phyloP scores from a whole-genome alignment of 768 basidiomycete species.

The Lyophyllum shimeji region DNA sequence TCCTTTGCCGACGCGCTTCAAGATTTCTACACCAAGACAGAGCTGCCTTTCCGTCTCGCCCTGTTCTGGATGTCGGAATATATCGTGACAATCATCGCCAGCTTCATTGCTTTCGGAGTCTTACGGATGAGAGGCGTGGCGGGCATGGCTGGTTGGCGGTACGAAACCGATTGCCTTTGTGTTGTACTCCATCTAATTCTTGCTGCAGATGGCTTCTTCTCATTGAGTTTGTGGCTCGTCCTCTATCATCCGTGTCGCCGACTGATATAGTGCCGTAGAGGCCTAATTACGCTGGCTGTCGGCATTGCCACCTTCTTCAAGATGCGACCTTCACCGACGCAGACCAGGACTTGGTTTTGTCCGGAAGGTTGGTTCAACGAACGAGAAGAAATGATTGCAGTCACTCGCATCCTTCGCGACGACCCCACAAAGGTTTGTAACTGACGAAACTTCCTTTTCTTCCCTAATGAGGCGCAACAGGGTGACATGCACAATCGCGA shows the following conservation, averaged over 20 bases:
- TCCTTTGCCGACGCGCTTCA: background rate
- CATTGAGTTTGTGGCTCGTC: constrained; percentile 36
- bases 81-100: constrained; percentile 43
- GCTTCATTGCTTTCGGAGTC: constrained; percentile 63
- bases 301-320: constrained; percentile 55
- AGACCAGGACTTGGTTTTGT: constrained; percentile 56
- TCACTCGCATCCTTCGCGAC: constrained; percentile 60
- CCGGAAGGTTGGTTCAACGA: constrained; percentile 66
- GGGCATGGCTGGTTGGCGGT: constrained; percentile 52
- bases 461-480: constrained; percentile 20
- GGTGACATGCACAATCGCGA: constrained; percentile 74
- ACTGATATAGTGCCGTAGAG: constrained; percentile 23
- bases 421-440: constrained; percentile 53
- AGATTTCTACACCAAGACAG: constrained; percentile 62
- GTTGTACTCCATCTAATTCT: background rate
- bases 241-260: background rate
- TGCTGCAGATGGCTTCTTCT: constrained; percentile 52
- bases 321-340: constrained; percentile 61
- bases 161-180: background rate
- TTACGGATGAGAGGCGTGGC: constrained; percentile 56
- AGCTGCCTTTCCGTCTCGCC: constrained; percentile 56
- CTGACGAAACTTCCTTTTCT: background rate
- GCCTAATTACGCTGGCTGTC: constrained; percentile 47
- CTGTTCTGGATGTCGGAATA: constrained; percentile 55
- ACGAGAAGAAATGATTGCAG: constrained; percentile 59